Conservation (phyloP, 805 yeast species). For the Candida insectorum region DNA sequence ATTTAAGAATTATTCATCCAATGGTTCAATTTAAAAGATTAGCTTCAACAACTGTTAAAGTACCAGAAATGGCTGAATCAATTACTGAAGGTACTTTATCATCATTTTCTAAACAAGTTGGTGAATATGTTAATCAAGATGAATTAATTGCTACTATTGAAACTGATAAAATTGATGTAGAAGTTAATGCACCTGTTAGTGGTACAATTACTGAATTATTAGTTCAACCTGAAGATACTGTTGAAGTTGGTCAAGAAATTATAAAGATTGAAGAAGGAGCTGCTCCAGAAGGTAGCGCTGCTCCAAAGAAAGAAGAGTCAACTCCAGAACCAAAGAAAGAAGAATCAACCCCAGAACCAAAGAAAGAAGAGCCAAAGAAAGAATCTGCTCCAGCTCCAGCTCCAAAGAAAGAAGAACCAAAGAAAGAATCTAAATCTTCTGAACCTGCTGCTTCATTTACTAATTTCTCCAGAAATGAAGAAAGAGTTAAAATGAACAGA, state of each 20-base stretch:
- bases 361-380: constrained; percentile 18
- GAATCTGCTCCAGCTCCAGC: constrained; percentile 22
- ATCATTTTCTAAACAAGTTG: constrained; percentile 64
- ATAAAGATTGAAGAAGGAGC: constrained; percentile 79
- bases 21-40: constrained; percentile 25
- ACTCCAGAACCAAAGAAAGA: constrained; percentile 18
- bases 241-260: constrained; percentile 91
- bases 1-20: no score
- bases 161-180: constrained; percentile 97
- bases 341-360: constrained; percentile 7
- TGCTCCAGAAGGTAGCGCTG: constrained; percentile 54
- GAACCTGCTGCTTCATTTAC: constrained; percentile 23
- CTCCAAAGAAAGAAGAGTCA: constrained; percentile 26
- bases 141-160: constrained; percentile 95
- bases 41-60: constrained; percentile 61
- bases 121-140: constrained; percentile 82
- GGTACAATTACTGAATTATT: constrained; percentile 86
- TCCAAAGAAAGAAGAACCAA: constrained; percentile 25
- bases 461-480: constrained; percentile 76
- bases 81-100: constrained; percentile 94
- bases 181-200: constrained; percentile 89
- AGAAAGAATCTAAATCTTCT: constrained; percentile 15
- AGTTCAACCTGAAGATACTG: constrained; percentile 86
- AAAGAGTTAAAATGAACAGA: constrained; percentile 96
- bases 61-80: constrained; percentile 98